Conservation (phyloP, 306 rosid species). For the Fragaria vesca region DNA sequence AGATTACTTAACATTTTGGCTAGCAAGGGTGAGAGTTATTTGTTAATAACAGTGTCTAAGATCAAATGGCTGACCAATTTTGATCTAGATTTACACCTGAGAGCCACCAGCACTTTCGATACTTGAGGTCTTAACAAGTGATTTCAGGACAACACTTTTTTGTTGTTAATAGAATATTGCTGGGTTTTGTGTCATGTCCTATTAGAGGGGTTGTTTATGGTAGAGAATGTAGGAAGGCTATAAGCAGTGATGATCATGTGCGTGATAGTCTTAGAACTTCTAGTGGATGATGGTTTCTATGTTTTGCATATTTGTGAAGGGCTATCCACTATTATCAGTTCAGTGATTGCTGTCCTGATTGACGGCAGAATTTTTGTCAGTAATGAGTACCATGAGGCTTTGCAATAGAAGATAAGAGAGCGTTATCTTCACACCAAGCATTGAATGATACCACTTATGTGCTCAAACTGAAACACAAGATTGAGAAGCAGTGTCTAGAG, state of each 20-base stretch:
- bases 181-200: no score
- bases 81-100: no score
- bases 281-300: conserved; percentile 92
- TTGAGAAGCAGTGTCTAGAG: conserved; percentile 92
- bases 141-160: no score
- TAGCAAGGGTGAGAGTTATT: no score
- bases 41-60: no score
- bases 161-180: no score
- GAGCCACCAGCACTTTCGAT: no score
- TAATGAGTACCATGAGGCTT: conserved; percentile 87
- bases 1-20: no score
- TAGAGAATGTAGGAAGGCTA: no score
- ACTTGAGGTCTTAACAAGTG: no score
- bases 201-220: no score
- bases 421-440: neutral
- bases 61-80: no score
- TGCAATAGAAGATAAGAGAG: conserved; percentile 78
- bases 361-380: conserved; percentile 76
- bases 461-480: conserved; percentile 78
- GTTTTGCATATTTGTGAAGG: conserved; percentile 86
- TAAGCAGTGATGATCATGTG: conserved; percentile 26
- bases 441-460: conserved; percentile 53
- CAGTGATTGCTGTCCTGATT: conserved; percentile 82
- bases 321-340: conserved; percentile 87
- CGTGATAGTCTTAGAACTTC: conserved; percentile 90